Conservation (phyloP, 2,329 filamentous ascomycete species). For the Sporothrix euskadiensis region DNA sequence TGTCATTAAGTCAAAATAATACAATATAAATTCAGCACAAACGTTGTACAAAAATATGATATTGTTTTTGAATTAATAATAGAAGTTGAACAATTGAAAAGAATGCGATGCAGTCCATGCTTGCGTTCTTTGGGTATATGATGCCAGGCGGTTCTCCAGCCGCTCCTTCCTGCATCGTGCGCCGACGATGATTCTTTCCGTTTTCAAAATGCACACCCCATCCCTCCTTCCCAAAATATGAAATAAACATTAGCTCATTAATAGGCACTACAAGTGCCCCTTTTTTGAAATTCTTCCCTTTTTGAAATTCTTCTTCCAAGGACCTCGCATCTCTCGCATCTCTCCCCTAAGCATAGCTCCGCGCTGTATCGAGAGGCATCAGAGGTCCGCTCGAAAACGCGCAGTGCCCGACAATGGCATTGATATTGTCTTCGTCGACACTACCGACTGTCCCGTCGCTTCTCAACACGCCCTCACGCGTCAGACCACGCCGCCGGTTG, state of each 20-base stretch:
- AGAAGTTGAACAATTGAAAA: not conserved
- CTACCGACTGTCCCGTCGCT: not conserved
- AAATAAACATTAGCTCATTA: slow-evolving; percentile 7
- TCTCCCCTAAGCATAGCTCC: slow-evolving; percentile 43
- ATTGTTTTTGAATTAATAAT: not conserved
- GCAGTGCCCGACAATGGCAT: slow-evolving; percentile 44
- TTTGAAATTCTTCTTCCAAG: not conserved
- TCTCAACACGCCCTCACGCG: slow-evolving; percentile 33
- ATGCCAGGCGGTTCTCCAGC: not conserved
- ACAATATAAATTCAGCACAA: not conserved
- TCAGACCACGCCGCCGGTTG: slow-evolving; percentile 35
- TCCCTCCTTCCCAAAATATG: not conserved
- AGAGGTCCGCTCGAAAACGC: slow-evolving; percentile 46
- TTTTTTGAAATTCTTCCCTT: not conserved
- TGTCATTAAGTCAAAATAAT: not conserved
- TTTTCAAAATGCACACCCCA: not conserved
- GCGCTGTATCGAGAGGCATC: slow-evolving; percentile 40
- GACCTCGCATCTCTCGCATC: not conserved
- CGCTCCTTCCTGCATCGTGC: slow-evolving; percentile 14
- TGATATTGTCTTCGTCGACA: slow-evolving; percentile 19
- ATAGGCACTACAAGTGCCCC: not conserved
- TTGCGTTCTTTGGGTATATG: slow-evolving; percentile 15
- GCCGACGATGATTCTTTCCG: slow-evolving; percentile 15
- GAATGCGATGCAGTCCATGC: not conserved
- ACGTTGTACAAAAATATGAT: not conserved